Evolutionary conservation across 345 rosid species (phyloP), one percentile per base, ranked within the genome.

Genomic region (Crucihimalaya himalaica): DNA sequence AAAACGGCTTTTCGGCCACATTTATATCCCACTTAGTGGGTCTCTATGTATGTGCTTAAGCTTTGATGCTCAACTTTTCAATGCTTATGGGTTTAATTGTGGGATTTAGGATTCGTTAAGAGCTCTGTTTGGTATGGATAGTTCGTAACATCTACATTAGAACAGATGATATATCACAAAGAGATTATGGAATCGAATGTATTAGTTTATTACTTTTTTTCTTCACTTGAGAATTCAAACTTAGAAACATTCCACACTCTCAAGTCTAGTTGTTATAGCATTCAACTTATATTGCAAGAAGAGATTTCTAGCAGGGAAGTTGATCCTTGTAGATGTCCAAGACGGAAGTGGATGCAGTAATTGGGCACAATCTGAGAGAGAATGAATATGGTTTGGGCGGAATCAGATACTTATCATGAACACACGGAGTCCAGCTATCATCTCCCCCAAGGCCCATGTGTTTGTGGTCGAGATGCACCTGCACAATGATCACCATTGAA

Each of bases 381-480:
- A 87, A 89, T 0, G 96, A 87, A 75, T 86, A 90, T 13, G 91
- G 87, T 64, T 79, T 79, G 0, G 97, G 84, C 19, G 96, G 91
- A 81, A 92, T 71, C 68, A 92, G 80, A 77, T 86, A 90, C 66
- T 92, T 84, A 15, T 88, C 88, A 7, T 95, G 96, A 57, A 87
- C 90, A 62, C 86, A 78, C 0, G 97, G 97, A 2, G 91, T 75
- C 97, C 97, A 95, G 77, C 97, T 95, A 84, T 92, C 99, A 45
- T 92, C 99, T 74, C 99, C 99, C 6, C 88, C 97, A 18, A 88
- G 3, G 2, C 97, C 99, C 96, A 90, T 95, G 83, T 95, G 99
- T 79, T 86, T 90, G 82, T 95, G 97, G 82, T 95, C 97, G 8
- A 95, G 93, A 82, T 95, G 99, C 60, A 95, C 97, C 97, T 95